Base-by-base conservation (phyloP, 164 flowering plant genomes). In the Liquidambar formosana region DNA sequence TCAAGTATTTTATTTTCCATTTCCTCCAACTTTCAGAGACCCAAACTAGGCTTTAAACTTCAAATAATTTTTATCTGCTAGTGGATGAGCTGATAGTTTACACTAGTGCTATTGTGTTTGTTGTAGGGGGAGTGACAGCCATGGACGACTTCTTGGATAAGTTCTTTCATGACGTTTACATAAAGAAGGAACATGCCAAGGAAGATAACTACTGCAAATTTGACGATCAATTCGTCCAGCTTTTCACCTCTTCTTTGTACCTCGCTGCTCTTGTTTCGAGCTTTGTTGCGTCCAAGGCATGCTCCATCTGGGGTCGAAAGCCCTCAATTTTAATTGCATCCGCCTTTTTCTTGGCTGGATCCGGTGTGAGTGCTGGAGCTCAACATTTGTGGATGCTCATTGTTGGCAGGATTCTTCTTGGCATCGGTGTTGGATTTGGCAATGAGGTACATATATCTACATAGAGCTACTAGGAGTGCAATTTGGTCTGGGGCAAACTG, bases 231-330 rank as follows among this genome's bases (percentile, higher is more conserved):
- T 21, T 11, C 12, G 85, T 92, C 3, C 93, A 88, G 63, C 82
- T 87, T 2, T 92, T 92, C 79, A 92, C 95, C 0, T 92, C 97
- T 22, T 90, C 93, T 12, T 62, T 92, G 63, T 92, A 88, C 75
- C 65, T 89, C 0, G 85, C 89, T 0, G 95, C 95, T 4, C 78
- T 90, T 8, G 73, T 90, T 0, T 54, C 86, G 2, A 86, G 90
- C 71, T 77, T 89, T 18, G 19, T 61, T 5, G 97, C 95, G 0
- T 86, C 93, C 0, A 77, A 54, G 58, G 66, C 74, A 0, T 85
- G 93, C 68, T 43, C 74, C 12, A 65, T 26, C 0, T 51, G 26
- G 0, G 93, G 97, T 1, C 73, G 93, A 0, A 84, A 72, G 68
- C 82, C 72, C 15, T 80, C 95, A 2, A 92, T 92, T 62, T 66